Base-by-base conservation (phyloP, 2,329 filamentous ascomycete genomes). In the Decorospora gaudefroyi region DNA sequence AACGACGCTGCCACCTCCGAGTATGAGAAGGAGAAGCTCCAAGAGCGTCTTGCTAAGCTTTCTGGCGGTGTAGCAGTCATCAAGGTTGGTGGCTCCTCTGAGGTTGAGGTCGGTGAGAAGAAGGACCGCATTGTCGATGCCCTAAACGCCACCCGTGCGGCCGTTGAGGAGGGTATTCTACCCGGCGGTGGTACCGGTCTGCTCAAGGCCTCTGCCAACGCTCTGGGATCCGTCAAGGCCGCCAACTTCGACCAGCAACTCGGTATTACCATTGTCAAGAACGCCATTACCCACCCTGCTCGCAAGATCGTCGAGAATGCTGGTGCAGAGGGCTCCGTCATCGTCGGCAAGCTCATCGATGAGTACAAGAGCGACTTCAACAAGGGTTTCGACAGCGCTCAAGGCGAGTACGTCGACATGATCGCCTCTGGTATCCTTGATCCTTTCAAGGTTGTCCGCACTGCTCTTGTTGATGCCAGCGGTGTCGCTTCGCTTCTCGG, bases 11-110 rank as follows among this genome's bases (percentile, higher is more conserved):
- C 83, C 64, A 99, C 93, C 56, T 96, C 91, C 34, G 93, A 99
- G 70, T 99, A 99, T 78, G 93, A 99, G 84, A 97, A 96, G 84
- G 93, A 99, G 87, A 99, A 99, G 85, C 89, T 99, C 58, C 93
- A 97, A 80, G 93, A 99, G 82, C 93, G 93, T 78, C 88, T 99
- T 51, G 93, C 93, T 64, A 99, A 99, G 86, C 88, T 99, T 61
- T 97, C 93, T 60, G 93, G 93, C 57, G 93, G 93, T 82, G 93
- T 99, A 65, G 93, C 93, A 64, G 93, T 99, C 76, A 97, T 99
- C 83, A 96, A 95, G 84, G 93, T 99, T 55, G 93, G 93, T 66
- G 93, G 93, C 73, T 83, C 91, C 55, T 97, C 92, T 55, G 93
- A 99, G 78, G 92, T 99, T 57, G 93, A 99, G 82, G 93, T 99